Evolutionary conservation across 2,329 filamentous ascomycete genomes (phyloP), one percentile per base, ranked within the genome.

Genomic region (Fusarium circinatum): DNA sequence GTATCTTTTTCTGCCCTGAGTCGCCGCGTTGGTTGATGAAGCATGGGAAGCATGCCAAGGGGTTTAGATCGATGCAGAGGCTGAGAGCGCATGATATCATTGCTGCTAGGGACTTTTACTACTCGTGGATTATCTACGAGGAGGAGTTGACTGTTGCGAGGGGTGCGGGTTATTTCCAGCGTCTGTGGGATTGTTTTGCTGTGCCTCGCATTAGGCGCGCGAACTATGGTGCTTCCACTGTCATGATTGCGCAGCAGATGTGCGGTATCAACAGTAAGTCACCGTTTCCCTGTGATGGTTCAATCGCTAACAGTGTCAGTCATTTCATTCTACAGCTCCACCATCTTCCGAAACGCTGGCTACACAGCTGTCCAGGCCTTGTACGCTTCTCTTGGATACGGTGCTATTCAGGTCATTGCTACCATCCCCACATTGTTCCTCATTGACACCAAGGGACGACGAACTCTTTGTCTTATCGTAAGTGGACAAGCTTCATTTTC

Each of bases 211-310:
- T 93, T n/a, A 86, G 91, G 42, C 87, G 91, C 41, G 93, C 94
- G 3, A 95, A 91, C 30, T 88, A 92, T 51, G 94, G 93, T 36
- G 92, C 93, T 3, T 92, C 91, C 65, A 91, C 90, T 3, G 93
- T 96, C 73, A 96, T 96, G 93, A 88, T 92, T 78, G 90, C 89
- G 1, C 91, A 93, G 80, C 90, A 92, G 80, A 81, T 81, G 74
- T 79, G 67, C 14, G 77, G 76, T 18, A 79, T 79, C 62, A 77
- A 76, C 62, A 78, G 77, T 76, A 62, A 64, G 71, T 69, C 44
- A 0, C 0, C 0, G 0, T 18, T 4, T 28, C 11, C 17, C 1
- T 22, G 6, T 10, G 15, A 13, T 10, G 11, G 0, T 11, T 14
- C 34, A n/a, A 41, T 3, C 3, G 2, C 57, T 75, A 30, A 77